phyloP scores from a whole-genome alignment of 306 rosid genomes.

The Hippophae rhamnoides region DNA sequence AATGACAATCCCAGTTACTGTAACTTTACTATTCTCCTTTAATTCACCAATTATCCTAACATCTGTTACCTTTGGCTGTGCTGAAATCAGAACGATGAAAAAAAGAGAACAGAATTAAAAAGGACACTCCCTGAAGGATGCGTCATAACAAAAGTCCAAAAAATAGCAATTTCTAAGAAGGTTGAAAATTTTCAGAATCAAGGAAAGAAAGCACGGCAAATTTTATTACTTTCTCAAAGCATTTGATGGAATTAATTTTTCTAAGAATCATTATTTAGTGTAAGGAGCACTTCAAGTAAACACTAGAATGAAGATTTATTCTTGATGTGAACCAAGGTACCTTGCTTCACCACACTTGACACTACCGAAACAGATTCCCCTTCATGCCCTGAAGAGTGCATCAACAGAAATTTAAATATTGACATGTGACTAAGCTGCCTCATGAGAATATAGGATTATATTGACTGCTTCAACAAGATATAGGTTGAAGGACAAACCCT shows the following conservation, averaged over 20 bases:
- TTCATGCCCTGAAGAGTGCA: slow-evolving; percentile 64
- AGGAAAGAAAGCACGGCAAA: not conserved
- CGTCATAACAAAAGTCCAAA: slow-evolving; percentile 9
- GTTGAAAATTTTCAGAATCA: not conserved
- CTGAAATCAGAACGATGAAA: slow-evolving; percentile 42
- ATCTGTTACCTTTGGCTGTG: slow-evolving; percentile 78
- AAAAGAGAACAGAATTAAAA: slow-evolving; percentile 7
- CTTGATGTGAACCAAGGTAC: slow-evolving; percentile 36
- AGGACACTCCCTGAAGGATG: slow-evolving; percentile 3
- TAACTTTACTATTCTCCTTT: slow-evolving; percentile 78
- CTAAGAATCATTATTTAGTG: not conserved
- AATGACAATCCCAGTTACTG: slow-evolving; percentile 66
- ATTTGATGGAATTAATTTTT: not conserved
- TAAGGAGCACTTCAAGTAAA: slow-evolving; percentile 1
- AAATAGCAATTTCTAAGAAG: not conserved
- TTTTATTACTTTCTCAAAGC: not conserved
- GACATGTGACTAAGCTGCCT: slow-evolving; percentile 7
- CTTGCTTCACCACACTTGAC: slow-evolving; percentile 70
- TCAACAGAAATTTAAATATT: slow-evolving; percentile 16
- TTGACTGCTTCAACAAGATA: slow-evolving; percentile 13
- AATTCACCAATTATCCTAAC: slow-evolving; percentile 72
- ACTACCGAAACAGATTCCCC: slow-evolving; percentile 59
- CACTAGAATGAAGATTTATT: slow-evolving; percentile 10
- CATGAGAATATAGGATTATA: slow-evolving; percentile 5
- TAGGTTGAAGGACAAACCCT: slow-evolving; percentile 42